phyloP scores from a whole-genome alignment of 2,329 filamentous ascomycete genomes.

The Pyrenophora teres region DNA sequence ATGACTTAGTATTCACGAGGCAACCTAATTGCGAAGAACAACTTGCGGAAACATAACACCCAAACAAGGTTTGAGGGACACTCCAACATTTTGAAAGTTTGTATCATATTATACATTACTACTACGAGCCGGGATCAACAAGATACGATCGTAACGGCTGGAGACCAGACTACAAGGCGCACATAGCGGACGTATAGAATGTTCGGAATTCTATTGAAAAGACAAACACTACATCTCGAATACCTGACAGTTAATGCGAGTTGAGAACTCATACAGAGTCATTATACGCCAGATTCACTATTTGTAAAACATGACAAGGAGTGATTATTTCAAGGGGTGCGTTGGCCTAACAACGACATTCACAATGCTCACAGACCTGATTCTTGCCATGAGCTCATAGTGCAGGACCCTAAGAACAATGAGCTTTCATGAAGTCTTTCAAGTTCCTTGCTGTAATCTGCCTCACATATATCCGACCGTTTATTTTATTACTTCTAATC shows the following conservation, averaged over 20 bases:
- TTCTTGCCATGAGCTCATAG: not conserved
- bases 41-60: not conserved
- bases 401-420: not conserved
- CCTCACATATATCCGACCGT: not conserved
- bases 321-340: not conserved
- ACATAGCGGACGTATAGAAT: not conserved
- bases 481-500: not conserved
- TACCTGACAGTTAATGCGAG: not conserved
- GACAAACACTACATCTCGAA: too few relatives aligned
- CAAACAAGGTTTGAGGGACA: too few relatives aligned
- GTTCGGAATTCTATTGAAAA: not conserved
- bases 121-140: not conserved
- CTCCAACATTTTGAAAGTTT: too few relatives aligned
- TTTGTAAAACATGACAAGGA: not conserved
- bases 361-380: not conserved
- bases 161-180: not conserved
- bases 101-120: too few relatives aligned
- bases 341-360: not conserved
- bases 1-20: too few relatives aligned
- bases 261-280: not conserved
- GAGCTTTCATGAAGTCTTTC: not conserved
- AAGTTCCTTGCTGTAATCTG: not conserved
- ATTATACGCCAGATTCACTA: not conserved
- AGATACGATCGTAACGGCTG: not conserved
- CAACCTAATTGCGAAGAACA: too few relatives aligned